Evolutionary conservation across 805 yeast genomes (phyloP).

Genomic region (Candida khao-thaluensis): DNA sequence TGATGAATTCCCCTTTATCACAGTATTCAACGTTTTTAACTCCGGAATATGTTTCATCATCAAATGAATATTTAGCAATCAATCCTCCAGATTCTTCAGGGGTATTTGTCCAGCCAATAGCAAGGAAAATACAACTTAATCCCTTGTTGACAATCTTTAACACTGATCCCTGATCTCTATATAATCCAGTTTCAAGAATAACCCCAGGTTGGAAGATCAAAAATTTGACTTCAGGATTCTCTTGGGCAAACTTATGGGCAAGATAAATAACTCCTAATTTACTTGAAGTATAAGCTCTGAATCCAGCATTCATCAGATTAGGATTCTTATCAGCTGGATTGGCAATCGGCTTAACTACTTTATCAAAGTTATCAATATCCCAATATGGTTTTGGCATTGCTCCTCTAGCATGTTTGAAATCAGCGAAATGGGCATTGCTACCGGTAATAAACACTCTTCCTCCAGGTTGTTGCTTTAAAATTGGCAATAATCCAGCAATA

Average conservation of each 20-base stretch:
- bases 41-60: background rate
- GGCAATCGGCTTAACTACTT: slow-evolving; percentile 1
- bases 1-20: slow-evolving; percentile 2
- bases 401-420: slow-evolving; percentile 5
- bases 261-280: slow-evolving; percentile 11
- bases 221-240: slow-evolving; percentile 6
- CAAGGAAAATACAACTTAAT: background rate
- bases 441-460: slow-evolving; percentile 10
- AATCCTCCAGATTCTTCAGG: background rate
- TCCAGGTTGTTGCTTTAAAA: background rate
- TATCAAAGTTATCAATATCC: slow-evolving; percentile 1
- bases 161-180: background rate
- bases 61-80: background rate
- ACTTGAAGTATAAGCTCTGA: slow-evolving; percentile 7
- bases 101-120: background rate
- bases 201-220: slow-evolving; percentile 8
- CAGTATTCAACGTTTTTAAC: background rate
- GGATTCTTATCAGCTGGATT: slow-evolving; percentile 7
- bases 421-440: slow-evolving; percentile 10
- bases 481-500: slow-evolving; percentile 4
- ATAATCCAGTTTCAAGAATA: background rate
- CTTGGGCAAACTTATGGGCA: slow-evolving; percentile 5
- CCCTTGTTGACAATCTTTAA: background rate
- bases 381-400: slow-evolving; percentile 8
- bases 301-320: slow-evolving; percentile 1